Evolutionary conservation across 2,329 filamentous ascomycete genomes (phyloP).

Genomic region (Pseudocercospora vitis): DNA sequence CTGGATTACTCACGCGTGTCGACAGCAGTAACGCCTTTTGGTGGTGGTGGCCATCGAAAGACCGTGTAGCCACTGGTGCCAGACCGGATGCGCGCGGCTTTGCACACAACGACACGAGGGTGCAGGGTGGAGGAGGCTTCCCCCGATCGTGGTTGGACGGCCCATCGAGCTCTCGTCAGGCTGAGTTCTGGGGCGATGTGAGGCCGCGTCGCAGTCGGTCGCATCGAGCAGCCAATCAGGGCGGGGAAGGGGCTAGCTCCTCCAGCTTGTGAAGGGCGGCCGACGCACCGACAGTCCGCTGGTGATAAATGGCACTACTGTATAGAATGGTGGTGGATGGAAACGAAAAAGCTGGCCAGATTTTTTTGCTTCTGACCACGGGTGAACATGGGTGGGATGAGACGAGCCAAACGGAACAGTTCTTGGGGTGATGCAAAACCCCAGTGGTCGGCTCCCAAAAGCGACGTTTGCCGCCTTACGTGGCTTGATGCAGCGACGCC

Average conservation of each 20-base stretch:
- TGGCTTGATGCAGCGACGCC: conserved; percentile 4
- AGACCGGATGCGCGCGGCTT: background rate
- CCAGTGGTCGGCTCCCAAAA: background rate
- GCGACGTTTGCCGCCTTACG: conserved; percentile 7
- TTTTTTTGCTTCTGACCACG: background rate
- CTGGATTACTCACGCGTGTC: too few relatives aligned
- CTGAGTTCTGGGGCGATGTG: conserved; percentile 7
- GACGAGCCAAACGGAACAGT: conserved; percentile 4
- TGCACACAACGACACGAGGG: background rate
- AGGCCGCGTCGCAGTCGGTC: background rate
- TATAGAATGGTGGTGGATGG: background rate
- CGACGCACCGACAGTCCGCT: background rate
- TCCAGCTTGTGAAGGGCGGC: conserved; percentile 1
- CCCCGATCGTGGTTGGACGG: background rate
- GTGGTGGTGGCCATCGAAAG: too few relatives aligned
- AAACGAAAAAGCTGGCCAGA: background rate
- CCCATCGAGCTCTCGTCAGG: conserved; percentile 7
- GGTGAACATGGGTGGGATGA: conserved; percentile 2
- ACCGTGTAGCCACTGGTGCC: too few relatives aligned
- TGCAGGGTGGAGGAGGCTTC: background rate
- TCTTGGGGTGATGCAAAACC: background rate
- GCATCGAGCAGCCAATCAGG: conserved; percentile 2
- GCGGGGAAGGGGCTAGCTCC: background rate
- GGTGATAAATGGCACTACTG: background rate
- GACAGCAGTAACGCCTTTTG: too few relatives aligned